phyloP scores from a whole-genome alignment of 257 asterid species.

The Petunia axillaris region DNA sequence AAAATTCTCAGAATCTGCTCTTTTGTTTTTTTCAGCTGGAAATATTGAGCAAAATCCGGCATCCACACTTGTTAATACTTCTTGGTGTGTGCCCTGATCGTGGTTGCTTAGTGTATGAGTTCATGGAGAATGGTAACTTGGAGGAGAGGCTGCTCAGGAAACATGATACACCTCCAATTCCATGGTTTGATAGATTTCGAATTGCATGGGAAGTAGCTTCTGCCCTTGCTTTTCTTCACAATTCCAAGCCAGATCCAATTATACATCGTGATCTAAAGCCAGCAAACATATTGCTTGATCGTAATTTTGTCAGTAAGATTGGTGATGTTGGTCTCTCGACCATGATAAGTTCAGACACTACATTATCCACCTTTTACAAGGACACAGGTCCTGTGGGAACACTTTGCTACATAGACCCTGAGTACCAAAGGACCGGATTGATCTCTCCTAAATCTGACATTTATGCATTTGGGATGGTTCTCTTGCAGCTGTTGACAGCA shows the following conservation, averaged over 20 bases:
- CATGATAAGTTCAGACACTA: conserved; percentile 48
- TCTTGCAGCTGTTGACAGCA: conserved; percentile 76
- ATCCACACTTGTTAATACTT: conserved; percentile 86
- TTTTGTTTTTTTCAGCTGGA: conserved; percentile 57
- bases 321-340: conserved; percentile 88
- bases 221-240: conserved; percentile 78
- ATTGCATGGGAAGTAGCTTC: conserved; percentile 92
- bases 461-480: conserved; percentile 77
- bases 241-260: conserved; percentile 65
- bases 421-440: conserved; percentile 82
- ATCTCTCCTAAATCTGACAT: conserved; percentile 71
- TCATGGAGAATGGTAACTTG: conserved; percentile 88
- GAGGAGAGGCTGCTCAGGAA: conserved; percentile 65
- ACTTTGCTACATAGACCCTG: conserved; percentile 84
- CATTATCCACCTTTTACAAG: conserved; percentile 39
- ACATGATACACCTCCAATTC: conserved; percentile 60
- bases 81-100: conserved; percentile 83
- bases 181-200: conserved; percentile 75
- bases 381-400: conserved; percentile 70
- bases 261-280: conserved; percentile 94
- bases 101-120: conserved; percentile 83
- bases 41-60: conserved; percentile 75
- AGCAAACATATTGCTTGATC: conserved; percentile 85
- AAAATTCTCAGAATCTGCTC: conserved; percentile 21
- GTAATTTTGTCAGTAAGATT: conserved; percentile 72